These are phyloP conservation scores for Eucalyptus viminalis DNA, from an alignment of 345 rosid species.

Conservation along the genomic window DNA sequence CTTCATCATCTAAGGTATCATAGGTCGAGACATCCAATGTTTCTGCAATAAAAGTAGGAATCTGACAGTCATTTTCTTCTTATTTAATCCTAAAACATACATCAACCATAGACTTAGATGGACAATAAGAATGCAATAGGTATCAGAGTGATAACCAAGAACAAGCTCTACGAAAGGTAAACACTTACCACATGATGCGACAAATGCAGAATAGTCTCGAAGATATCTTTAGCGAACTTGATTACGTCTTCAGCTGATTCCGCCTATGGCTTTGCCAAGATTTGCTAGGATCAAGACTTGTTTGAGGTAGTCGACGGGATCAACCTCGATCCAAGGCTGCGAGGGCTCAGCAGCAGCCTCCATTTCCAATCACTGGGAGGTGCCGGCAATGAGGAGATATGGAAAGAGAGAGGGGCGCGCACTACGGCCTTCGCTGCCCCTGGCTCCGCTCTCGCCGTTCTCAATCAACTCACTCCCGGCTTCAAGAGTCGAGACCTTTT, in stretches of 20 bases:
- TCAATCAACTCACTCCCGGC: not conserved
- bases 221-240: conserved; percentile 47
- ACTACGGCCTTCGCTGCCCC: not conserved
- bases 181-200: conserved; percentile 59
- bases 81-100: not conserved
- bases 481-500: not conserved
- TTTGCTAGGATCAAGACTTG: not conserved
- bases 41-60: not conserved
- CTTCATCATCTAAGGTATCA: not conserved
- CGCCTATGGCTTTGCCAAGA: conserved; percentile 47
- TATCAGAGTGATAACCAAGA: not conserved
- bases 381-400: not conserved
- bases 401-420: not conserved
- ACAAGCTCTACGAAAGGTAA: not conserved
- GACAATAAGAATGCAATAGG: not conserved
- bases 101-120: not conserved
- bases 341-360: not conserved
- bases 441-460: not conserved
- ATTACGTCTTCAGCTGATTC: conserved; percentile 56
- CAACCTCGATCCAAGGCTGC: not conserved
- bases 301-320: not conserved
- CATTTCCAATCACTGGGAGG: not conserved
- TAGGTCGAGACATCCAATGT: not conserved
- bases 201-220: conserved; percentile 50
- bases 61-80: conserved; percentile 35